These are phyloP conservation scores for Solanum bulbocastanum DNA, from an alignment of 257 asterid genomes.

Conservation along the genomic window DNA sequence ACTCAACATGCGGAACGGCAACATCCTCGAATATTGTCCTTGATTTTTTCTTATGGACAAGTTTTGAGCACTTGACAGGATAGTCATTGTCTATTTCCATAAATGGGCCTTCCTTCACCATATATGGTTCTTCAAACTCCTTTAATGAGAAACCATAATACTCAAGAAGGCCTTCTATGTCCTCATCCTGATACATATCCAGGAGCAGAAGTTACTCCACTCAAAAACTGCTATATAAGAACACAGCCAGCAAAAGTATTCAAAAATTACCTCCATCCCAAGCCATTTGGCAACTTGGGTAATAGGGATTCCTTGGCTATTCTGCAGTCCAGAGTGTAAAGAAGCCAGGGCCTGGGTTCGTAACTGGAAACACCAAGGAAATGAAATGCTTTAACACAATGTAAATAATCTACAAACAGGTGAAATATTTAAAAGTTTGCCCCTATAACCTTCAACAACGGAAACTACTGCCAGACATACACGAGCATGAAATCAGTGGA, in stretches of 20 bases:
- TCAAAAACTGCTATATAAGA: constrained; percentile 3
- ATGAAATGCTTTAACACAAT: not conserved
- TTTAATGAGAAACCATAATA: constrained; percentile 71
- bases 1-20: constrained; percentile 32
- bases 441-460: not conserved
- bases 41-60: constrained; percentile 71
- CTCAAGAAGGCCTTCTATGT: constrained; percentile 62
- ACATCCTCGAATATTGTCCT: constrained; percentile 52
- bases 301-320: constrained; percentile 86
- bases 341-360: constrained; percentile 94
- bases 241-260: not conserved
- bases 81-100: constrained; percentile 61
- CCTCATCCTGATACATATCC: constrained; percentile 62
- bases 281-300: constrained; percentile 78
- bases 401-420: not conserved
- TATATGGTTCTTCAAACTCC: constrained; percentile 90
- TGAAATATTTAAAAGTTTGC: not conserved
- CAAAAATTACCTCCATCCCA: constrained; percentile 75
- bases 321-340: constrained; percentile 83
- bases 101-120: constrained; percentile 86
- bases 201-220: not conserved
- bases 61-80: constrained; percentile 79
- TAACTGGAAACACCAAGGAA: constrained; percentile 43
- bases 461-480: not conserved
- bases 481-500: not conserved